Conservation (phyloP, 2,329 filamentous ascomycete genomes). For the Fusarium veterinarium region DNA sequence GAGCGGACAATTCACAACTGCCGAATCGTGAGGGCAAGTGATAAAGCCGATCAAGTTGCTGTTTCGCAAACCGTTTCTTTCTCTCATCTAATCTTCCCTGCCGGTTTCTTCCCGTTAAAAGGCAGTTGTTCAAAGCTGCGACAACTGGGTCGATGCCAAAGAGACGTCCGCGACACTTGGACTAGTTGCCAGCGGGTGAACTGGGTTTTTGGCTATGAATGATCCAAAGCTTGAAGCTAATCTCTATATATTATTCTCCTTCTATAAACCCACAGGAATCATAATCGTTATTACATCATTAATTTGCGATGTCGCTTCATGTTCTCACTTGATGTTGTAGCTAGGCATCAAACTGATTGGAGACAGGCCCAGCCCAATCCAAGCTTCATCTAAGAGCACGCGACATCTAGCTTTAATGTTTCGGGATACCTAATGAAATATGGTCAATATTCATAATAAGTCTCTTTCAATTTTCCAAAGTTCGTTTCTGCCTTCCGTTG, state of each 20-base stretch:
- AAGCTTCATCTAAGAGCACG: background rate
- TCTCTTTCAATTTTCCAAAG: accelerated
- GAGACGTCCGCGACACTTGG: accelerated
- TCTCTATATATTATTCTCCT: too few species aligned
- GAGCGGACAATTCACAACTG: background rate
- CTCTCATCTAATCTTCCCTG: accelerated
- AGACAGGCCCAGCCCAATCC: too few species aligned
- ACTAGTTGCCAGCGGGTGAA: background rate
- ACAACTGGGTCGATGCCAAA: background rate
- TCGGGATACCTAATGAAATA: background rate
- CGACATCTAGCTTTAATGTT: accelerated
- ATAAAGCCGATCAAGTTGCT: accelerated
- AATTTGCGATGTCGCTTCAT: accelerated
- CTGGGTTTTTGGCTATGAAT: accelerated
- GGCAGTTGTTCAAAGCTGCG: background rate
- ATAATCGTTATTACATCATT: accelerated
- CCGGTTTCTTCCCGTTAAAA: accelerated
- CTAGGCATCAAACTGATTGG: background rate
- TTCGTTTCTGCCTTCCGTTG: background rate
- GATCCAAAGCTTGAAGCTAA: accelerated
- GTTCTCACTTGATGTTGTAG: background rate
- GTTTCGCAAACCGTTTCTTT: accelerated
- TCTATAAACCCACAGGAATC: accelerated
- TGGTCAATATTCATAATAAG: accelerated
- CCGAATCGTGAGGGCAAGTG: background rate